These are phyloP conservation scores for Austroboletus olivaceoglutinosus DNA, from an alignment of 1,284 basidiomycete genomes.

Conservation along the genomic window DNA sequence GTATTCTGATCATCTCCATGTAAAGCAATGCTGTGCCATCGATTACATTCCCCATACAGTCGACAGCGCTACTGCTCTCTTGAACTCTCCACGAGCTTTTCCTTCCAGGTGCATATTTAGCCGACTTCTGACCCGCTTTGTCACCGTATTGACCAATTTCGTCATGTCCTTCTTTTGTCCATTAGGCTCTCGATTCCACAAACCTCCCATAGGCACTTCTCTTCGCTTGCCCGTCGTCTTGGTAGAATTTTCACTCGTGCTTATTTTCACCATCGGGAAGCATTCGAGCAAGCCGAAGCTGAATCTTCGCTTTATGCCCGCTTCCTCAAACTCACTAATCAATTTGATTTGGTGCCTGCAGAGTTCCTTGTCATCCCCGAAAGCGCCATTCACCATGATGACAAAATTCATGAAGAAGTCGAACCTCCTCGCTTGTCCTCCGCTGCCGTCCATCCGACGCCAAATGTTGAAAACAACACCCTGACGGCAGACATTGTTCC, in stretches of 20 bases:
- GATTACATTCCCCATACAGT: slow-evolving; percentile 96
- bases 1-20: slow-evolving; percentile 9
- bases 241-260: slow-evolving; percentile 96
- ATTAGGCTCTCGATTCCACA: slow-evolving; percentile 74
- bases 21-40: slow-evolving; percentile 90
- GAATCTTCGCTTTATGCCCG: slow-evolving; percentile 91
- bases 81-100: slow-evolving; percentile 89
- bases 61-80: slow-evolving; percentile 89
- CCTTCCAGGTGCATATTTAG: slow-evolving; percentile 70
- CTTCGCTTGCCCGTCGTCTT: slow-evolving; percentile 82
- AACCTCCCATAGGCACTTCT: slow-evolving; percentile 83
- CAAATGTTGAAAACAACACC: slow-evolving; percentile 17
- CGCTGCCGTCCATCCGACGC: slow-evolving; percentile 41
- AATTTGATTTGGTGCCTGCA: slow-evolving; percentile 78
- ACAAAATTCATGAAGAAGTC: slow-evolving; percentile 32
- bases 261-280: slow-evolving; percentile 90
- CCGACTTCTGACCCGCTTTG: slow-evolving; percentile 19
- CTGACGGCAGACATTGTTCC: slow-evolving; percentile 16
- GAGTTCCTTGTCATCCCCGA: slow-evolving; percentile 82
- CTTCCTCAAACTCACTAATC: slow-evolving; percentile 80
- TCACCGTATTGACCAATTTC: slow-evolving; percentile 18
- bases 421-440: slow-evolving; percentile 50
- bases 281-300: slow-evolving; percentile 86
- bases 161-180: not conserved
- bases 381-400: slow-evolving; percentile 32